Evolutionary conservation across 2,329 filamentous ascomycete species (phyloP), one percentile per base, ranked within the genome.

Genomic region (Fusarium buharicum): DNA sequence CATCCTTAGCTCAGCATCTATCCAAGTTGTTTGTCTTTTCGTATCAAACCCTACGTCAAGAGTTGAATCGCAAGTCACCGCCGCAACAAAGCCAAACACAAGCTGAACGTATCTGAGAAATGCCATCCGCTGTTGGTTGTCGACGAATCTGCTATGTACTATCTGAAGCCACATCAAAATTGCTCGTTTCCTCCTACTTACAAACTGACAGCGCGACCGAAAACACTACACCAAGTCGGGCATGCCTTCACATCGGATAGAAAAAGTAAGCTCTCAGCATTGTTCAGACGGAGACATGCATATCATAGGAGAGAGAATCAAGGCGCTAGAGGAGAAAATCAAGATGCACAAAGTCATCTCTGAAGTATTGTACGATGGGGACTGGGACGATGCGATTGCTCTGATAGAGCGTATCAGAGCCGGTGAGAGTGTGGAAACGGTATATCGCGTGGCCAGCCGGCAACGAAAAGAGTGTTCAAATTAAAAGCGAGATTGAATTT

Each of bases 181-280:
- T 6, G 13, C 12, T 24, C n/a, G 12, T 39, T 24, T 3, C 4
- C 0, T 2, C 0, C 0, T 0, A 4, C 14, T 14, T 9, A 47
- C 37, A 22, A 8, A 14, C 6, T 9, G 6, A 14, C 20, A 39
- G 37, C 37, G 9, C 4, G 6, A 24, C 14, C 7, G 18, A 0
- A 22, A 22, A 14, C 18, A n/a, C 37, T 39, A 38, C 8, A n/a
- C 8, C 8, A 18, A 4, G 24, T 30, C 28, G n/a, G 46, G 13
- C 9, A 47, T 38, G 24, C 16, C 28, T 4, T n/a, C 16, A 7
- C 17, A 30, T 6, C 9, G 7, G 7, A n/a, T n/a, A n/a, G 24
- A 47, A 5, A 31, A n/a, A n/a, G 9, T 16, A 10, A 38, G 13
- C 9, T n/a, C 22, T 9, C 33, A 38, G 2, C 24, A n/a, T 5